A percentile compares a stretch with the other conserved stretches of the same genome.
Evolutionary conservation across 352 stramenopile species (phyloP).

Genomic region (Phytophthora multivora): DNA sequence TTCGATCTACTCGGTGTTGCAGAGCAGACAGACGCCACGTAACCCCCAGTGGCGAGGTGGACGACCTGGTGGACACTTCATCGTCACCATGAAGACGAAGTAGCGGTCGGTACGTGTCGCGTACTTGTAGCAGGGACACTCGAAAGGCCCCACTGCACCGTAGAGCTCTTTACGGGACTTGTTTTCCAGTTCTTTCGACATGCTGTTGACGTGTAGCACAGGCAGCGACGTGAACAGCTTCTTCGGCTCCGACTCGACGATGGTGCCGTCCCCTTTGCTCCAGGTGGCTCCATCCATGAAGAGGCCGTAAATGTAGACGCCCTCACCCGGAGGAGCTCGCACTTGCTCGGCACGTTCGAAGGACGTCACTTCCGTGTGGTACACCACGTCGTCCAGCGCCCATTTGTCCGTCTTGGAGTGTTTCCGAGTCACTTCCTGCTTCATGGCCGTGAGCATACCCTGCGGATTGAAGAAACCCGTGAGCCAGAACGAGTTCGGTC

Average conservation of each 20-base stretch:
- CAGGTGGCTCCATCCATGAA: slow-evolving; percentile 97
- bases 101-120: slow-evolving; percentile 93
- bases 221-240: slow-evolving; percentile 96
- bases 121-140: slow-evolving; percentile 98
- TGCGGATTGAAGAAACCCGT: slow-evolving; percentile 99
- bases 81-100: slow-evolving; percentile 97
- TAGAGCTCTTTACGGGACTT: slow-evolving; percentile 95
- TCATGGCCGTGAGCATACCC: slow-evolving; percentile 98
- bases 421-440: slow-evolving; percentile 98
- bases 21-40: slow-evolving; percentile 93
- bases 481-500: slow-evolving; percentile 97
- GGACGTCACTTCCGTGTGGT: slow-evolving; percentile 96
- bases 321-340: slow-evolving; percentile 87
- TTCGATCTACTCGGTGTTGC: slow-evolving; percentile 88
- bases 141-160: slow-evolving; percentile 90
- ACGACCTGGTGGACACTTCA: slow-evolving; percentile 90
- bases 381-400: slow-evolving; percentile 98
- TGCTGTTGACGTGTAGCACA: slow-evolving; percentile 96
- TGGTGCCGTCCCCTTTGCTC: slow-evolving; percentile 92
- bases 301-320: slow-evolving; percentile 98
- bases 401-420: slow-evolving; percentile 97
- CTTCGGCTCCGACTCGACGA: slow-evolving; percentile 97
- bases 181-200: slow-evolving; percentile 93
- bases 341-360: slow-evolving; percentile 94
- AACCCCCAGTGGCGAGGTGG: slow-evolving; percentile 94